These are phyloP conservation scores for Aspergillus oerlinghausenensis DNA, from an alignment of 2,329 filamentous ascomycete genomes.

Conservation along the genomic window DNA sequence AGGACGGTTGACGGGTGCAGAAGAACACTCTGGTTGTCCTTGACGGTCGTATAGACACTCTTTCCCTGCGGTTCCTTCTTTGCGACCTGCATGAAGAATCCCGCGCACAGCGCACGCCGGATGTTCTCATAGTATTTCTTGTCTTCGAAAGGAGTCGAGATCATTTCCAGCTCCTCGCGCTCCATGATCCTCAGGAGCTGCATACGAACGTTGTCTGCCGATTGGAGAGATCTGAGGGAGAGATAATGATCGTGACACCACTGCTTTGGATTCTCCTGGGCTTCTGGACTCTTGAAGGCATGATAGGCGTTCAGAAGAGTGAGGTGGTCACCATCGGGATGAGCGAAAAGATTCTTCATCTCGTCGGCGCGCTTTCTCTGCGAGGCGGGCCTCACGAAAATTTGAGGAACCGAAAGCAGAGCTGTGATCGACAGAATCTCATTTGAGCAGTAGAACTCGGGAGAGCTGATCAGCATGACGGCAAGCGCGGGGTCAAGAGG, in stretches of 20 bases:
- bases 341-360: slow-evolving; percentile 92
- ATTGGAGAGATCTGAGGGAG: slow-evolving; percentile 79
- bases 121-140: slow-evolving; percentile 99
- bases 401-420: slow-evolving; percentile 86
- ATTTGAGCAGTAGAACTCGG: slow-evolving; percentile 98
- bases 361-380: slow-evolving; percentile 89
- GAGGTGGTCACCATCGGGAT: slow-evolving; percentile 89
- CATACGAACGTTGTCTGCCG: slow-evolving; percentile 86
- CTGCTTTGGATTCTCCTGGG: slow-evolving; percentile 70
- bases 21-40: slow-evolving; percentile 90
- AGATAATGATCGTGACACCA: slow-evolving; percentile 99
- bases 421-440: slow-evolving; percentile 95
- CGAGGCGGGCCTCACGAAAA: slow-evolving; percentile 82
- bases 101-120: slow-evolving; percentile 80
- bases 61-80: slow-evolving; percentile 87
- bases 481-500: slow-evolving; percentile 89
- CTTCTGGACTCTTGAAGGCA: slow-evolving; percentile 76
- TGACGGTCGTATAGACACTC: slow-evolving; percentile 82
- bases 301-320: slow-evolving; percentile 98
- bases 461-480: slow-evolving; percentile 96
- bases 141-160: slow-evolving; percentile 86
- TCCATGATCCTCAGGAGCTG: slow-evolving; percentile 98
- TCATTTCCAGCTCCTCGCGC: slow-evolving; percentile 74
- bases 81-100: slow-evolving; percentile 99
- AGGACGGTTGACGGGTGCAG: slow-evolving; percentile 92